phyloP scores from a whole-genome alignment of 208 protist genomes.

The Acanthamoeba sp. region DNA sequence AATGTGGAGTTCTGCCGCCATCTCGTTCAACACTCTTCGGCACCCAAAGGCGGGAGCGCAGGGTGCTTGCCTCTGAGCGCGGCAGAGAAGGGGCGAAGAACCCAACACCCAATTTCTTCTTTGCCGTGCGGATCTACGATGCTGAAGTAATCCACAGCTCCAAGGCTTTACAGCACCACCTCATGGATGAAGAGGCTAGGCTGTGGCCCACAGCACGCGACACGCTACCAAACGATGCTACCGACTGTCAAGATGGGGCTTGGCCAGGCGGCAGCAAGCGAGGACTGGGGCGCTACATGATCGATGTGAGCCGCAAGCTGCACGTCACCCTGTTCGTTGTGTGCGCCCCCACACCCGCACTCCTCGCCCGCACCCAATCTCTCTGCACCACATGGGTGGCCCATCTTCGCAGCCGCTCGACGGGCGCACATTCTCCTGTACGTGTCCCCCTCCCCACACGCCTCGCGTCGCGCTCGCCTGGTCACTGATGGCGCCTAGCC shows the following conservation, averaged over 20 bases:
- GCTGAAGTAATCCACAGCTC: not conserved
- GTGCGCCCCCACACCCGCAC: not conserved
- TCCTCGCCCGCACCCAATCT: not conserved
- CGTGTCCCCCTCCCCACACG: not conserved
- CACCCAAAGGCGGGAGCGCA: too few relatives aligned
- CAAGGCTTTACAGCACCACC: not conserved
- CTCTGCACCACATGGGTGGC: not conserved
- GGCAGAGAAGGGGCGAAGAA: not conserved
- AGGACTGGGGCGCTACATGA: not conserved
- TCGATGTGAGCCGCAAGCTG: slow-evolving; percentile 8
- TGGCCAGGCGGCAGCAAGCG: too few relatives aligned
- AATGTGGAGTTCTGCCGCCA: not conserved
- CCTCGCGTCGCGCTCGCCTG: not conserved
- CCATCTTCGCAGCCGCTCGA: too few relatives aligned
- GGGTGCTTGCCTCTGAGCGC: too few relatives aligned
- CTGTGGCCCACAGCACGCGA: not conserved
- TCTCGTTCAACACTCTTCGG: too few relatives aligned
- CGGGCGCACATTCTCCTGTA: not conserved
- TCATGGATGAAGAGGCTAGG: not conserved
- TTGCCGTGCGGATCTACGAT: slow-evolving; percentile 7
- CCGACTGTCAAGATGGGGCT: too few relatives aligned
- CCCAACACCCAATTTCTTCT: slow-evolving; percentile 9
- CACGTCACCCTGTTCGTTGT: slow-evolving; percentile 19
- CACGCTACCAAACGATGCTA: not conserved
- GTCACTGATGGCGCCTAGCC: too few relatives aligned